phyloP scores from a whole-genome alignment of 352 stramenopile species.

The Globisporangium cystogenes region DNA sequence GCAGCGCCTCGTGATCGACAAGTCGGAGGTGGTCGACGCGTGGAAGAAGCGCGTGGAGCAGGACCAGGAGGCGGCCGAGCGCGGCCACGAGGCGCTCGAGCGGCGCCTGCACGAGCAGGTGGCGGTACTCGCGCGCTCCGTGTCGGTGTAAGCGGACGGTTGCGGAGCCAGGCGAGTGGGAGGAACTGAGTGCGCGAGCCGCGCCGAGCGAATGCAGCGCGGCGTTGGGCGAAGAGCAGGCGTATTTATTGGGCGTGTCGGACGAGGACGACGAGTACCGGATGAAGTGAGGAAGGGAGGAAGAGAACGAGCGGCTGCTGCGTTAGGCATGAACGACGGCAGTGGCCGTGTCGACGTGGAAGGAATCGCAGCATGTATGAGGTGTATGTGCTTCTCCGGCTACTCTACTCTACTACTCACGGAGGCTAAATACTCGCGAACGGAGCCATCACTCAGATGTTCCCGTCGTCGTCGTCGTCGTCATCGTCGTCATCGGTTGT shows the following conservation, averaged over 20 bases:
- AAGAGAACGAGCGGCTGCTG: background rate
- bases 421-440: slow-evolving; percentile 1
- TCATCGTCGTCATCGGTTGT: slow-evolving; percentile 4
- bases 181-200: background rate
- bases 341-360: background rate
- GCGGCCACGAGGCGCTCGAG: slow-evolving; percentile 51
- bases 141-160: slow-evolving; percentile 48
- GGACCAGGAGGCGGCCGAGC: slow-evolving; percentile 52
- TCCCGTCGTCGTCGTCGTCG: slow-evolving; percentile 7
- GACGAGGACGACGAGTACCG: too few relatives aligned
- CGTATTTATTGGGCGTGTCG: background rate
- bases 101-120: slow-evolving; percentile 65
- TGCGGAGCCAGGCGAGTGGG: too few relatives aligned
- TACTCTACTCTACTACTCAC: background rate
- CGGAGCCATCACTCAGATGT: slow-evolving; percentile 1
- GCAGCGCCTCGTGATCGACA: slow-evolving; percentile 78
- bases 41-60: slow-evolving; percentile 67
- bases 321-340: background rate
- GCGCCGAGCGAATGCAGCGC: background rate
- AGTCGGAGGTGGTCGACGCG: slow-evolving; percentile 75
- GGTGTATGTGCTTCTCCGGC: background rate
- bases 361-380: too few relatives aligned
- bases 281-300: too few relatives aligned
- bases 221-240: background rate
- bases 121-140: slow-evolving; percentile 48